These are phyloP conservation scores for Escallonia rubra DNA, from an alignment of 129 eudicot genomes.

Conservation along the genomic window DNA sequence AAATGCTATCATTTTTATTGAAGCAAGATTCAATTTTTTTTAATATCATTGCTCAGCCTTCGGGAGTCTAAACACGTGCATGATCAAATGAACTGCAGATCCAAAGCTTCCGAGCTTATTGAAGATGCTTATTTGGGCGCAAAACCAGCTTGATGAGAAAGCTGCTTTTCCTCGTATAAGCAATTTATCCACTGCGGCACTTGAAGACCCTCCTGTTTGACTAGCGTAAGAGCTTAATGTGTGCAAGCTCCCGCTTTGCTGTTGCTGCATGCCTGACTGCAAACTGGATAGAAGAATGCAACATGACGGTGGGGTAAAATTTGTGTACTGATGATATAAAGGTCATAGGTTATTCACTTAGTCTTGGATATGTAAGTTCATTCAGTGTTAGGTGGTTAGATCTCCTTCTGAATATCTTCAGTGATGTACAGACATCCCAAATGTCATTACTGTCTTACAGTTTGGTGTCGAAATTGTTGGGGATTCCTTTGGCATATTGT, in stretches of 20 bases:
- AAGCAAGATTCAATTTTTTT: too few relatives aligned
- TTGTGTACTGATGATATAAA: constrained; percentile 4
- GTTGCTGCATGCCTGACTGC: too few relatives aligned
- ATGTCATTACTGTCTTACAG: too few relatives aligned
- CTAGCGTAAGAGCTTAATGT: not conserved
- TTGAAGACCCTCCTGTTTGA: constrained; percentile 86
- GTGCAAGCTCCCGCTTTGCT: not conserved
- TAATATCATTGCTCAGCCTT: not conserved
- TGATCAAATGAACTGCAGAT: constrained; percentile 38
- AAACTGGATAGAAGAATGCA: too few relatives aligned
- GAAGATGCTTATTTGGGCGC: constrained; percentile 93
- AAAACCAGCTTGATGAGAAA: constrained; percentile 81
- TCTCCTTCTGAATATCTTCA: too few relatives aligned
- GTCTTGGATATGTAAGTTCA: too few relatives aligned
- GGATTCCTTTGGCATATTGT: too few relatives aligned
- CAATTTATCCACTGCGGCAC: constrained; percentile 67
- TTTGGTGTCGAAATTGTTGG: too few relatives aligned
- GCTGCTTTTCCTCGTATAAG: constrained; percentile 82
- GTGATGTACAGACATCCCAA: too few relatives aligned
- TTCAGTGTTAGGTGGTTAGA: too few relatives aligned
- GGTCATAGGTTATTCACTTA: too few relatives aligned
- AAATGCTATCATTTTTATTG: not conserved
- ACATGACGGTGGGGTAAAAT: not conserved
- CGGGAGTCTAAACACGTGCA: constrained; percentile 4
- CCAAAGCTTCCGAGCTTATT: constrained; percentile 88